Evolutionary conservation across 148 eudicot genomes (phyloP), one percentile per base, ranked within the genome.

Genomic region (Camellia japonica): DNA sequence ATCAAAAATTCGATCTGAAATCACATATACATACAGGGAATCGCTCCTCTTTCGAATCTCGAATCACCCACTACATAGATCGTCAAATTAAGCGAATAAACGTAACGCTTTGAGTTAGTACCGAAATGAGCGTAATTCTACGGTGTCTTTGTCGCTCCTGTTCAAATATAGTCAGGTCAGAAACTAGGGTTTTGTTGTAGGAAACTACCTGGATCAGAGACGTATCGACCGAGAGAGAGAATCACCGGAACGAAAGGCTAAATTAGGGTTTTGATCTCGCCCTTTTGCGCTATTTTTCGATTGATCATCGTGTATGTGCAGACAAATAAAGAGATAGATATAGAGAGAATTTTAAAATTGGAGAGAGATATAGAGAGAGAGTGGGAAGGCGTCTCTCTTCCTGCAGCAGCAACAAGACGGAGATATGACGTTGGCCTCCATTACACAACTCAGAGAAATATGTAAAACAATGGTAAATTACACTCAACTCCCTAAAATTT

Each of bases 191-290:
- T 77, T 77, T 47, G 47, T 7, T 54, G 13, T 52, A 19, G 7
- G 16, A 13, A 61, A 41, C 82, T 81, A 76, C 80, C 83, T 76
- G 79, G 70, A 81, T 77, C 80, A 75, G 78, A 73, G 19, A 64
- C 30, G 73, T 23, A 75, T 4, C 38, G 38, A 30, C 38, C 38
- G 38, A 49, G 18, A 73, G 56, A 78, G 51, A 70, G 6, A 43
- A 69, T 55, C 71, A 41, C 14, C 56, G 7, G 38, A 47, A 68
- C 49, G 72, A 70, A 30, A 0, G 38, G 10, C 55, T 70, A 70
- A 42, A 70, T 23, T 49, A 70, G 74, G 74, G 56, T 70, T 54
- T 72, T 54, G 75, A 72, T 18, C 64, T 60, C 18, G 4, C 20
- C 19, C 64, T 10, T n/a, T 14, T 13, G 5, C 38, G 18, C 75